Base-by-base conservation (phyloP, 1,139 yeast species). In the Blastobotrys proliferans region DNA sequence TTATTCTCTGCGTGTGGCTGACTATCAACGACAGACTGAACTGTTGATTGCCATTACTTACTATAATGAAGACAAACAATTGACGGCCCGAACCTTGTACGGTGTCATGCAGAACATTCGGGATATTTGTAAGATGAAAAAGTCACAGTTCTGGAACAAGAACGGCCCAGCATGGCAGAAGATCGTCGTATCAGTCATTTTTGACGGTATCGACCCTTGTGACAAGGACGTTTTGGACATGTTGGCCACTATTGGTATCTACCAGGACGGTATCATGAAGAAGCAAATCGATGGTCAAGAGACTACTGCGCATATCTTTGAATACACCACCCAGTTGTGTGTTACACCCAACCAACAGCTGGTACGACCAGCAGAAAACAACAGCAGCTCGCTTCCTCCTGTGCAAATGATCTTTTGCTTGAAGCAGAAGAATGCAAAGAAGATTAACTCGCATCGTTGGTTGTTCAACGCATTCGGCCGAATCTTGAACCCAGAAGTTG, bases 161-260 rank as follows among this genome's bases (percentile, higher is more conserved):
- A 86, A 94, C 83, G 95, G 95, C 1, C 80, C 81, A 45, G 95
- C 90, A 46, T 92, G 98, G 98, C 84, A 92, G 58, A 90, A 88
- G 60, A 80, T 92, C 46, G 95, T 87, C 43, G 96, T 92, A 11
- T 74, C 88, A 48, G 74, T 92, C 45, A 87, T 92, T 31, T 84
- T 95, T 42, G 98, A 92, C 67, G 98, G 98, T 50, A 79, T 97
- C 64, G 86, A 88, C 41, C 94, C 92, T 52, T 83, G 94, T 38
- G 81, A 83, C 60, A 88, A 85, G 46, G 79, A 83, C 27, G 88
- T 90, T 1, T 70, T 88, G 48, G 95, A 92, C 51, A 72, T 88
- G 52, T 71, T 92, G 51, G 87, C 97, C 10, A 88, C 97, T 0
- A 77, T 94, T 49, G 98, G 98, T 44, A 83, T 94, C 49, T 92